Conservation (phyloP, 768 basidiomycete species). For the Boletus pseudo-olivaceus region DNA sequence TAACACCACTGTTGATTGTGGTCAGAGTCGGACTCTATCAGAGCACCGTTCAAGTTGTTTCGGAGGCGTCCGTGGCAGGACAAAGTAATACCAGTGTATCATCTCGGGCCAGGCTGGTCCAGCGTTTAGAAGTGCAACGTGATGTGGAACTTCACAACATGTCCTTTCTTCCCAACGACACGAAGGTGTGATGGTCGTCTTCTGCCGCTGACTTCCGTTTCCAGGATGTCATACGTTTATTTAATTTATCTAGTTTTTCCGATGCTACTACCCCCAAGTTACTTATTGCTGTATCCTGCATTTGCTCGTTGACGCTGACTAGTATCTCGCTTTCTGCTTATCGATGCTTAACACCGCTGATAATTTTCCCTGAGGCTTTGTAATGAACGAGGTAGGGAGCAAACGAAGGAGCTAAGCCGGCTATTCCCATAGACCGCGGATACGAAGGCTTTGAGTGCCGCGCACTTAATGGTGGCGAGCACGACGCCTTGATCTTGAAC, state of each 20-base stretch:
- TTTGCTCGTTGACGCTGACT: neutral
- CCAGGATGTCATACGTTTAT: neutral
- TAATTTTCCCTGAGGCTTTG: too few relatives aligned
- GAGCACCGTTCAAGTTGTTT: neutral
- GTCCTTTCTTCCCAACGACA: neutral
- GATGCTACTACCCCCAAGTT: neutral
- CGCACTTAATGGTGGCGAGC: neutral
- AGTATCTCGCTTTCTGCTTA: neutral
- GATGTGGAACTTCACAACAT: neutral
- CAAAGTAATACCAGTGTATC: neutral
- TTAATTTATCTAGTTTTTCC: too few relatives aligned
- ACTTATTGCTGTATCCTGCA: neutral
- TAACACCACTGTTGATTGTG: slow-evolving; percentile 18
- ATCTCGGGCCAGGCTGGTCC: neutral
- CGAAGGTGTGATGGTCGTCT: neutral
- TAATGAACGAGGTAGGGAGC: too few relatives aligned
- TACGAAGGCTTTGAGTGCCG: neutral
- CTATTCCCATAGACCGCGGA: neutral
- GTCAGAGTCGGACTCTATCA: slow-evolving; percentile 13
- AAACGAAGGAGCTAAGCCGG: neutral
- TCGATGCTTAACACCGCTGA: neutral
- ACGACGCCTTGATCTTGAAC: too few relatives aligned
- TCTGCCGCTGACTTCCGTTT: neutral
- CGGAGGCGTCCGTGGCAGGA: neutral
- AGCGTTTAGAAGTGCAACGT: neutral